Conservation (phyloP, 2,329 filamentous ascomycete species). For the Fusarium marasasianum region DNA sequence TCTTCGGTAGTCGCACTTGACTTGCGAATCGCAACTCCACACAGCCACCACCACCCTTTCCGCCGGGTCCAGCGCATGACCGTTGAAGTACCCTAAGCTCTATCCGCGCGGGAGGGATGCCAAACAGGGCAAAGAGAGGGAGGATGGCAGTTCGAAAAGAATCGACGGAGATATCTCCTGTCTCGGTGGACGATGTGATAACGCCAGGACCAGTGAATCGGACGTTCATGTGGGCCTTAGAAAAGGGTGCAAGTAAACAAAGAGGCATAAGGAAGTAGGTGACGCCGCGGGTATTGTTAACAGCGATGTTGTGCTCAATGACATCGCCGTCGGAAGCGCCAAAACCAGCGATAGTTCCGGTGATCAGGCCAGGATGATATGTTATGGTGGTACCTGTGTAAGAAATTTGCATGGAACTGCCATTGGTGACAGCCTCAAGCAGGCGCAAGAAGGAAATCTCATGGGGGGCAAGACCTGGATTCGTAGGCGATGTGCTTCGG, state of each 20-base stretch:
- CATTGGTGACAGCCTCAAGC: conserved; percentile 94
- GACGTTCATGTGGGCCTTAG: conserved; percentile 90
- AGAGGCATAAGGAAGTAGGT: conserved; percentile 93
- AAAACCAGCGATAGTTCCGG: conserved; percentile 79
- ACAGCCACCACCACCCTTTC: conserved; percentile 84
- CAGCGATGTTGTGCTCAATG: conserved; percentile 82
- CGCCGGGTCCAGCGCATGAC: conserved; percentile 79
- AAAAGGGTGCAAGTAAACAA: conserved; percentile 90
- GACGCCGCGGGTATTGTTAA: conserved; percentile 80
- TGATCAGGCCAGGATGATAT: conserved; percentile 92
- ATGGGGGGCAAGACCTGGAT: conserved; percentile 88
- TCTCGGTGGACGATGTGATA: conserved; percentile 85
- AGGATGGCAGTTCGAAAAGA: conserved; percentile 93
- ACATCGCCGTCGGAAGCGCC: conserved; percentile 77
- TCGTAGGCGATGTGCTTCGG: conserved; percentile 83
- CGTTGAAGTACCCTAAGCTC: conserved; percentile 84
- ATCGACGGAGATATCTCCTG: conserved; percentile 89
- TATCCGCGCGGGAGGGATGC: conserved; percentile 80
- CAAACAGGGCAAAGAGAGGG: conserved; percentile 89
- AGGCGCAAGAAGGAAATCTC: conserved; percentile 96
- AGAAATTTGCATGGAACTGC: conserved; percentile 92
- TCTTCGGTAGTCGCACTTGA: conserved; percentile 93
- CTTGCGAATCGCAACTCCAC: conserved; percentile 95
- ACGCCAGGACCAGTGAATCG: conserved; percentile 90
- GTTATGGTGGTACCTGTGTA: conserved; percentile 94